Evolutionary conservation across 257 asterid species (phyloP), one percentile per base, ranked within the genome.

Genomic region (Ajuga chamaepitys): DNA sequence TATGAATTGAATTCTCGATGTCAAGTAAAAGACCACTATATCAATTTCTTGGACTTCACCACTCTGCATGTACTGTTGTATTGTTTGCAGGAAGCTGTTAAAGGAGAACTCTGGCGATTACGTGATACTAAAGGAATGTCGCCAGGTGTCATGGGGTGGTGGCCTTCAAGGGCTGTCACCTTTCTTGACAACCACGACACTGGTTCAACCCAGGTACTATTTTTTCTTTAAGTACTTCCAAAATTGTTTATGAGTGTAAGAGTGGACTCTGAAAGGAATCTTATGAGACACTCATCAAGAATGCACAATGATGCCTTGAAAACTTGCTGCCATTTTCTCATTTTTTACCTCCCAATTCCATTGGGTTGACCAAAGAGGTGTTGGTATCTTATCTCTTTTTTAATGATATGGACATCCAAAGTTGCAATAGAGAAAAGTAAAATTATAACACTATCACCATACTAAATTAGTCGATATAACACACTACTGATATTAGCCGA

Each of bases 171-270:
- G 74, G 87, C 96, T 12, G 96, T 87, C 51, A 89, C 96, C 3
- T 93, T 93, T 78, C 84, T 93, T 52, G 99, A 93, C 70, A 93
- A 89, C 72, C 99, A 93, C 53, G 99, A 93, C 77, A 89, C 99
- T 13, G 99, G 97, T 28, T 93, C 97, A 14, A 89, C 96, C 74
- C 99, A 93, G 98, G 98, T 92, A 59, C 61, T 47, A 12, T 17
- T 77, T 52, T 16, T 48, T 64, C 37, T 35, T 35, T 18, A 46
- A 21, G 18, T 66, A 17, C 26, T 48, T 70, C 24, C 30, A 35
- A 20, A 20, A 41, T 35, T 47, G 26, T 28, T 55, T 46, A 25
- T 24, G 16, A 50, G 25, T 30, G 67, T 66, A 22, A 47, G 8
- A 30, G 37, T 4, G 37, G 37, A n/a, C 24, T 24, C 22, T 55